Conservation (phyloP, 345 rosid species). For the Viola odorata region DNA sequence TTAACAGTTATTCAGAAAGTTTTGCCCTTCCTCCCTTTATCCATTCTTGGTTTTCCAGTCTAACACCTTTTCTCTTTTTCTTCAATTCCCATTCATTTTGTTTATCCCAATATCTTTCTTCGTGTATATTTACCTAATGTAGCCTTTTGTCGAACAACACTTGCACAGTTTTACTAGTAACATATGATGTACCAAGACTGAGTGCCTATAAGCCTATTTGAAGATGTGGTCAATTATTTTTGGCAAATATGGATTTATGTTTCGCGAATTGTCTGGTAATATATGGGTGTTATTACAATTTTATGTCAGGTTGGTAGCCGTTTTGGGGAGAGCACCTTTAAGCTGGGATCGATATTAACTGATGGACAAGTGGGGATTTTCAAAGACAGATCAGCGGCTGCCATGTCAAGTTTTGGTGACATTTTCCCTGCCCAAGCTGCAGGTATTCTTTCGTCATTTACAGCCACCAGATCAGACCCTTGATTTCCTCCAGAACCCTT, state of each 20-base stretch:
- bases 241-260: background rate
- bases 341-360: slow-evolving; percentile 84
- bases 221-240: background rate
- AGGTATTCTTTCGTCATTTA: slow-evolving; percentile 95
- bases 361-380: slow-evolving; percentile 98
- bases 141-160: background rate
- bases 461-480: slow-evolving; percentile 46
- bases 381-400: slow-evolving; percentile 92
- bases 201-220: background rate
- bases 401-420: slow-evolving; percentile 96
- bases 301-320: slow-evolving; percentile 81
- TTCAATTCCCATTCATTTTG: no score
- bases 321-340: slow-evolving; percentile 93
- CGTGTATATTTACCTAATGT: background rate
- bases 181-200: background rate
- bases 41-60: background rate
- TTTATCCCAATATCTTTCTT: no score
- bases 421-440: slow-evolving; percentile 94
- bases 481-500: background rate
- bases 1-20: background rate
- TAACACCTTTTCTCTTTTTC: no score
- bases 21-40: background rate
- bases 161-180: background rate
- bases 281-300: slow-evolving; percentile 5
- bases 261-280: slow-evolving; percentile 6